Conservation (phyloP, 2,329 filamentous ascomycete species). For the Trichoderma atroviride region DNA sequence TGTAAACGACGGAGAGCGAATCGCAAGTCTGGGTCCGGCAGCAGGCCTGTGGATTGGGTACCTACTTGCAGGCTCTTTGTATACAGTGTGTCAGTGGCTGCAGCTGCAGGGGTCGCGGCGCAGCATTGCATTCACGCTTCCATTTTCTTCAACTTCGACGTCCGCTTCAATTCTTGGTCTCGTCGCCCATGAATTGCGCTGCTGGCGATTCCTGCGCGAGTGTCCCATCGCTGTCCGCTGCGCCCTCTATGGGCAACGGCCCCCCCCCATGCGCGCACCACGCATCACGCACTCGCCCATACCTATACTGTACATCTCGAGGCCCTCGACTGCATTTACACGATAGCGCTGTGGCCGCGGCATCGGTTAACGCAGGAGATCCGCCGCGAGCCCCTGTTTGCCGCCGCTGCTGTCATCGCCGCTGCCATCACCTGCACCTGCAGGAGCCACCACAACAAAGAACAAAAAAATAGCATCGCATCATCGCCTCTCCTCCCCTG, state of each 20-base stretch:
- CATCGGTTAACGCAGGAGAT: neutral
- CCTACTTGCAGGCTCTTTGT: neutral
- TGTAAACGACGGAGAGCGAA: neutral
- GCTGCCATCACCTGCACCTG: conserved; percentile 15
- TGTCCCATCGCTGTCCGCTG: neutral
- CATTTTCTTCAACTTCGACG: neutral
- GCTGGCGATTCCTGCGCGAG: neutral
- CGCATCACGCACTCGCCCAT: neutral
- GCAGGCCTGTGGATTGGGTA: neutral
- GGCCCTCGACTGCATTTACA: neutral
- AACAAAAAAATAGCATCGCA: conserved; percentile 4
- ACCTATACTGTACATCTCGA: neutral
- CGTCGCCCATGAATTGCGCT: neutral
- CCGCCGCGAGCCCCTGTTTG: conserved; percentile 15
- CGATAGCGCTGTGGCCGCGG: neutral
- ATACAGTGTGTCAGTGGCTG: neutral
- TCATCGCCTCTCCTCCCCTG: conserved; percentile 23
- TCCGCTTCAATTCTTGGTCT: neutral
- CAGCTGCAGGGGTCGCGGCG: conserved; percentile 9
- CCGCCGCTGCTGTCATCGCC: neutral
- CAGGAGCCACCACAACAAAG: conserved; percentile 18
- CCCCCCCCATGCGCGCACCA: neutral
- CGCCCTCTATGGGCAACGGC: neutral
- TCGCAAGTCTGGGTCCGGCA: neutral
- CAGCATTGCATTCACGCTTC: neutral